These are phyloP conservation scores for Gaertneriomyces semiglobifer DNA, from an alignment of 192 early-diverging fungal genomes.

Conservation along the genomic window DNA sequence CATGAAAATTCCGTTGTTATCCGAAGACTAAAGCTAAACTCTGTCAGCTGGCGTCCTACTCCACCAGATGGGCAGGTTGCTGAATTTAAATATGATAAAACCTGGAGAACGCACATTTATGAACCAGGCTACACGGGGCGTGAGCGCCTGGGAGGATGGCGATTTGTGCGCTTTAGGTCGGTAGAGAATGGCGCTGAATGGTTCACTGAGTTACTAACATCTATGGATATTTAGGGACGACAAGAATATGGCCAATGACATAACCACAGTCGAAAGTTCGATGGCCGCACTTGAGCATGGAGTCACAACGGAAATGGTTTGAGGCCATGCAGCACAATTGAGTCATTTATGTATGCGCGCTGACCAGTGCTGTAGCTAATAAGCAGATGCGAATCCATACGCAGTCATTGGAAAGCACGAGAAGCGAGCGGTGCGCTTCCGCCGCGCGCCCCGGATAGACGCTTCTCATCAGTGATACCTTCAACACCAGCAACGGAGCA, in stretches of 20 bases:
- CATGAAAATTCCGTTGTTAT: background rate
- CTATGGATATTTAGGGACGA: constrained; percentile 64
- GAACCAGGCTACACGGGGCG: constrained; percentile 22
- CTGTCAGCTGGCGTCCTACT: constrained; percentile 31
- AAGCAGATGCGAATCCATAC: constrained; percentile 17
- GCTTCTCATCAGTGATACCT: constrained; percentile 5
- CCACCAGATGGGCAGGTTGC: constrained; percentile 45
- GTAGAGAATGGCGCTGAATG: background rate
- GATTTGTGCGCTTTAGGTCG: constrained; percentile 49
- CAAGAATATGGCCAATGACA: constrained; percentile 71
- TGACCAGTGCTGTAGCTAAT: constrained; percentile 17
- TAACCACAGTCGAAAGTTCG: constrained; percentile 55
- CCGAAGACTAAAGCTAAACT: background rate
- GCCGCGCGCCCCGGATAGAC: constrained; percentile 5
- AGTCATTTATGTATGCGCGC: too few species aligned
- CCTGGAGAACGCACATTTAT: constrained; percentile 34
- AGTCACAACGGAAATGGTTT: constrained; percentile 57
- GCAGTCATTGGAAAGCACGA: constrained; percentile 28
- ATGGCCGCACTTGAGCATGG: constrained; percentile 69
- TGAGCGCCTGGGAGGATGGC: constrained; percentile 36
- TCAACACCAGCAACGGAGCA: constrained; percentile 15
- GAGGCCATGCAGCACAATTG: background rate
- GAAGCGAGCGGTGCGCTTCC: constrained; percentile 15
- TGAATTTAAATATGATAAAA: constrained; percentile 52
- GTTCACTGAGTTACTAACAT: background rate